Evolutionary conservation across 225 moss, liverwort and hornwort genomes (phyloP).

Genomic region (Rhytidiadelphus loreus): DNA sequence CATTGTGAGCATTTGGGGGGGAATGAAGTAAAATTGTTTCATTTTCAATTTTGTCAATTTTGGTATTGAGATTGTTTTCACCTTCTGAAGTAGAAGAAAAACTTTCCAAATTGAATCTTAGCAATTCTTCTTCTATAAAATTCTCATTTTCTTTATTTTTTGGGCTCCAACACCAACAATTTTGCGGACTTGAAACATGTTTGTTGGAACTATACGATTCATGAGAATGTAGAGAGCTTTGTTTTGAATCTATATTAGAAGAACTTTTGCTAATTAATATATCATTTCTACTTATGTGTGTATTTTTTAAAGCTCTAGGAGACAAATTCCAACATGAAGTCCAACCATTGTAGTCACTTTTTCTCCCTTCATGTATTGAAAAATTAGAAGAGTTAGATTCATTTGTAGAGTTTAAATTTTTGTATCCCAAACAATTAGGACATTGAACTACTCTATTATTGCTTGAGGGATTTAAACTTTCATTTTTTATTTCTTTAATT

Average conservation of each 20-base stretch:
- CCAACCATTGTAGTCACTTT: not conserved
- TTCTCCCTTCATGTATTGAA: not conserved
- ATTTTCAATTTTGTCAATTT: not conserved
- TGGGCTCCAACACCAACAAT: not conserved
- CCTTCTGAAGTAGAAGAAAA: not conserved
- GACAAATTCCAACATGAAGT: conserved; percentile 10
- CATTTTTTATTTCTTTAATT: not conserved
- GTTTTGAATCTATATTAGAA: not conserved
- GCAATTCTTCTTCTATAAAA: not conserved
- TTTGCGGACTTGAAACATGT: not conserved
- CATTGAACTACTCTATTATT: not conserved
- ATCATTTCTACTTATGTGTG: not conserved
- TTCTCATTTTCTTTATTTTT: not conserved
- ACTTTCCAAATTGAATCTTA: not conserved
- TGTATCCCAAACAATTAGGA: not conserved
- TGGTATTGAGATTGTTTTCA: not conserved
- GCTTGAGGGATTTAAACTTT: not conserved
- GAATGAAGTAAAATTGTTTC: not conserved
- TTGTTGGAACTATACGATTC: not conserved
- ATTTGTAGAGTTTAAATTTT: not conserved
- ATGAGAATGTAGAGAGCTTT: not conserved
- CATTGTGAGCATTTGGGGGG: not conserved
- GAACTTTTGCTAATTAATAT: not conserved
- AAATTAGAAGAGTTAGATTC: not conserved
- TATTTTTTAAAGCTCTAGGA: not conserved